Base-by-base conservation (phyloP, 805 yeast genomes). In the Brettanomyces custersianus region DNA sequence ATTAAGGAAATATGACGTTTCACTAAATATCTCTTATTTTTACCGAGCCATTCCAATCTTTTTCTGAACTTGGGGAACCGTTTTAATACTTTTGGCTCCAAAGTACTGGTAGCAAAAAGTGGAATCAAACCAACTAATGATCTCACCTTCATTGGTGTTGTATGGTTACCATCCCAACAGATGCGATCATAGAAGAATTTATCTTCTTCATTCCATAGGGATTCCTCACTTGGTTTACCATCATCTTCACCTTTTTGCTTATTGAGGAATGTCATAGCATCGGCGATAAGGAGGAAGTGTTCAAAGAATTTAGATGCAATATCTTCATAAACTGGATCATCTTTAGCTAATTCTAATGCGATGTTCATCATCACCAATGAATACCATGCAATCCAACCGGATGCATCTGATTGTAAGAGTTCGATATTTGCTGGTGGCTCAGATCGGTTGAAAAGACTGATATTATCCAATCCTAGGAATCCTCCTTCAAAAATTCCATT, bases 331-430 rank as follows among this genome's bases (percentile, higher is more conserved):
- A 83, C 92, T 0, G 83, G 77, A 44, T 85, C 77, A 33, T 79
- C 75, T 55, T 82, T 85, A 16, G 96, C 90, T 49, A 87, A 70
- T 58, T 88, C 96, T 43, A 87, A 68, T 0, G 96, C 88, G 54
- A 88, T 88, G 57, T 85, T 87, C 59, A 88, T 71, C 96, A 87
- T 86, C 54, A 82, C 88, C 49, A 88, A 66, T 21, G 82, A 74
- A 62, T 80, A 87, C 63, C 90, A 87, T 0, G 95, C 96, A 92
- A 87, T 84, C 96, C 96, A 87, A 20, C 96, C 96, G 9, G 96
- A 88, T 12, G 94, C 82, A 60, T 87, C 96, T 0, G 96, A 95
- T 59, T 87, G 96, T 54, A 85, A 94, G 44, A 87, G 68, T 25
- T 70, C 73, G 33, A 95, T 95, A 27, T 95, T 95, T 2, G 94